Evolutionary conservation across 306 rosid species (phyloP).

Genomic region (Vachellia pachyceras): DNA sequence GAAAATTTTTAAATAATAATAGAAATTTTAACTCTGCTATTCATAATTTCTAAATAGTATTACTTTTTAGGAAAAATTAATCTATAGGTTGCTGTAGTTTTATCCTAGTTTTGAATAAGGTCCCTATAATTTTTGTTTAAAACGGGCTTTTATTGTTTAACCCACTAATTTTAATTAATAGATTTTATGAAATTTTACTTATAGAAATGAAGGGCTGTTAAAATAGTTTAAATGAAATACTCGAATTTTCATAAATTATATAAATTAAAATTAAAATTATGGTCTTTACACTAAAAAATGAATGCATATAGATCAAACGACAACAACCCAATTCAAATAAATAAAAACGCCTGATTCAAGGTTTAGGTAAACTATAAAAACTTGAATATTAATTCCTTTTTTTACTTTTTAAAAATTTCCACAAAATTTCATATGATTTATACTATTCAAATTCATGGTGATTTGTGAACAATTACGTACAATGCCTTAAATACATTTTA

Average conservation of each 20-base stretch:
- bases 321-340: too few species aligned
- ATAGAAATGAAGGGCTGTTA: too few species aligned
- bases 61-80: too few species aligned
- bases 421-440: background rate
- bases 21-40: background rate
- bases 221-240: background rate
- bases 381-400: background rate
- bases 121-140: too few species aligned
- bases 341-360: background rate
- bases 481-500: background rate
- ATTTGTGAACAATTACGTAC: too few species aligned
- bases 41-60: background rate
- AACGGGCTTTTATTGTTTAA: too few species aligned
- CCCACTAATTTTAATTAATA: too few species aligned
- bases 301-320: background rate
- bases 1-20: background rate
- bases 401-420: background rate
- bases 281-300: background rate
- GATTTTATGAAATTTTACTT: too few species aligned
- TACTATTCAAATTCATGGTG: background rate
- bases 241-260: background rate
- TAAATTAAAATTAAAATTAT: too few species aligned
- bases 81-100: too few species aligned
- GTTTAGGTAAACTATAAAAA: background rate
- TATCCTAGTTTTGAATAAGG: background rate